Conservation (phyloP, 1,284 basidiomycete genomes). For the Pyrrhoderma noxium region DNA sequence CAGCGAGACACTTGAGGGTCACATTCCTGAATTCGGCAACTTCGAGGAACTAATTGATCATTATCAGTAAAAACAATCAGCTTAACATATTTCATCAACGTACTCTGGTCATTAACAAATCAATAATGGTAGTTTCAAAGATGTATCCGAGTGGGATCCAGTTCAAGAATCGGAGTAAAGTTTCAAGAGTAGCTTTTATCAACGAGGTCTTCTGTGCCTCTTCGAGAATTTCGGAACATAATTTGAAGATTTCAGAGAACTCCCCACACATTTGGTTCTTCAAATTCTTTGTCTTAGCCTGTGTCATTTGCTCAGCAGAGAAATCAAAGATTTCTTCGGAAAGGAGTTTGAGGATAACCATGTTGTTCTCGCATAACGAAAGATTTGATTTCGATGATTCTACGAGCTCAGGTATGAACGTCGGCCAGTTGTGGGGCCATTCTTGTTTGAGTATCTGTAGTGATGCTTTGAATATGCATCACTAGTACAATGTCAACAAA, state of each 20-base stretch:
- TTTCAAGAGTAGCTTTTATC: slow-evolving; percentile 94
- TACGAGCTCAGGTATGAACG: slow-evolving; percentile 96
- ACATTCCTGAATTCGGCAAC: slow-evolving; percentile 96
- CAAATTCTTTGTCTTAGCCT: slow-evolving; percentile 93
- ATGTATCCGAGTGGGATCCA: slow-evolving; percentile 99
- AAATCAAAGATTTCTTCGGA: slow-evolving; percentile 99
- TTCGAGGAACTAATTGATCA: slow-evolving; percentile 76
- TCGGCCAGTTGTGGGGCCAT: slow-evolving; percentile 99
- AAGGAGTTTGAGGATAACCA: slow-evolving; percentile 96
- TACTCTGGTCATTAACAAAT: slow-evolving; percentile 84
- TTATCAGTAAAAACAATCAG: slow-evolving; percentile 12
- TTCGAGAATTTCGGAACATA: slow-evolving; percentile 93
- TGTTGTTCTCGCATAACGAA: slow-evolving; percentile 98
- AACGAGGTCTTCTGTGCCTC: slow-evolving; percentile 97
- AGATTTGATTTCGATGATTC: slow-evolving; percentile 96
- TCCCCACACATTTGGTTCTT: slow-evolving; percentile 98
- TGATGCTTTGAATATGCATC: slow-evolving; percentile 5
- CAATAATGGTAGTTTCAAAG: slow-evolving; percentile 97
- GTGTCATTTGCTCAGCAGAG: slow-evolving; percentile 98
- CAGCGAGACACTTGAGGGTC: slow-evolving; percentile 96
- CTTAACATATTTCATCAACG: slow-evolving; percentile 27
- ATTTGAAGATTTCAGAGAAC: slow-evolving; percentile 93
- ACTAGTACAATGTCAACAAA: neutral
- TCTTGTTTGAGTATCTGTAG: slow-evolving; percentile 97
- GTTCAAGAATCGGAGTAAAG: slow-evolving; percentile 92